These are phyloP conservation scores for Polygonum aviculare DNA, from an alignment of 148 eudicot species.

Conservation along the genomic window DNA sequence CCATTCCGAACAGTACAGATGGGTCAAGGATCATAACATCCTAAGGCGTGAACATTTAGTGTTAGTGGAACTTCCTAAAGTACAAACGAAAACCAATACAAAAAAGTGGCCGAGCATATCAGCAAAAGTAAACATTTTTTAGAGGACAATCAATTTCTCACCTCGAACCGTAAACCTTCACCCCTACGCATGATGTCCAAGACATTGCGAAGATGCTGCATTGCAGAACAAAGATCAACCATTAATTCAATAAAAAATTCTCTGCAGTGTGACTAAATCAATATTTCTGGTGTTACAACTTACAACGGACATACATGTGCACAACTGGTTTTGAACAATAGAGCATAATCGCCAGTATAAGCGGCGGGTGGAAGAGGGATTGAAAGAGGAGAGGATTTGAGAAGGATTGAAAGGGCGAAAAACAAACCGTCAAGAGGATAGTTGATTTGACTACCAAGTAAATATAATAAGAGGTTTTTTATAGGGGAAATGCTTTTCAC, in stretches of 20 bases:
- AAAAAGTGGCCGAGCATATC: not conserved
- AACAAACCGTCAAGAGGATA: no score
- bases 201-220: constrained; percentile 62
- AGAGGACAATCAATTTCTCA: constrained; percentile 14
- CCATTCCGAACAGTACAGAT: constrained; percentile 62
- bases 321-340: not conserved
- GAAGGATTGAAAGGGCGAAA: no score
- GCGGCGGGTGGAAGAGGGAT: no score
- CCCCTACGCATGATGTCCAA: constrained; percentile 88
- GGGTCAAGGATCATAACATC: constrained; percentile 88
- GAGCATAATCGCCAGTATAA: not conserved
- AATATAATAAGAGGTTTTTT: no score
- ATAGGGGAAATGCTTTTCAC: no score
- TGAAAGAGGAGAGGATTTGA: no score
- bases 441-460: no score
- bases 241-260: not conserved
- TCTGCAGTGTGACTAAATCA: not conserved
- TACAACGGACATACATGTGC: not conserved
- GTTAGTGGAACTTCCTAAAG: not conserved
- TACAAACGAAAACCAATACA: not conserved
- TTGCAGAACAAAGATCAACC: not conserved
- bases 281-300: not conserved
- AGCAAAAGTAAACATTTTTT: no score
- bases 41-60: constrained; percentile 16
- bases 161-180: constrained; percentile 79